Base-by-base conservation (phyloP, 768 basidiomycete species). In the Boletus tomentosulus region DNA sequence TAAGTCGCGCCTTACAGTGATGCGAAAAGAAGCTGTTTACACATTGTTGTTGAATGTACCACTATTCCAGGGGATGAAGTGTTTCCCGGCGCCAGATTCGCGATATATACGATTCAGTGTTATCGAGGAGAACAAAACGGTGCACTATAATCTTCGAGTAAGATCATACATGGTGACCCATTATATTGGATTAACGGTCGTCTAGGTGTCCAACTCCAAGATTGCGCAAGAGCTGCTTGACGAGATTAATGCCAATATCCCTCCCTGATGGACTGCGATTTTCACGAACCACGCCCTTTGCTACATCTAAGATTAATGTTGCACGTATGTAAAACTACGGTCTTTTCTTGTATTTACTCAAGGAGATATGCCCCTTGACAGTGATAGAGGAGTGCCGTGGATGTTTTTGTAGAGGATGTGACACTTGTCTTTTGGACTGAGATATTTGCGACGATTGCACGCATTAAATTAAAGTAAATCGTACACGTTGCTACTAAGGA, bases 21-120 rank as follows among this genome's bases (percentile, higher is more conserved):
- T 92, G 88, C 80, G 89, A 57, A 91, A 90, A 67, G 89, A 92
- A 61, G 89, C 88, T 0, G 89, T 91, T 19, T 86, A 83, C 65
- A 77, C 86, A 2, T 68, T 91, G 49, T 64, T 92, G 53, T 74
- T 92, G 42, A 92, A 92, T 61, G 80, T 85, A 46, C 81, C 85
- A 45, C 73, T 92, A 49, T 92, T 91, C 76, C 74, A 75, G 61
- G 89, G 89, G 31, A 92, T 92, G 88, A 78, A 77, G 51, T 87
- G 84, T 67, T 74, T 73, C 54, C 62, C 86, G 52, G 85, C 86
- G 16, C 86, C 87, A 65, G 89, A 92, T 62, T 86, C 87, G 16
- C 81, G 89, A 60, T 92, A 90, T 70, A 64, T 92, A 62, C 76
- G 87, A 50, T 85, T 92, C 68, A 86, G 86, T 62, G 82, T 80